Base-by-base conservation (phyloP, 2,329 filamentous ascomycete genomes). In the Lecanosticta acicola region DNA sequence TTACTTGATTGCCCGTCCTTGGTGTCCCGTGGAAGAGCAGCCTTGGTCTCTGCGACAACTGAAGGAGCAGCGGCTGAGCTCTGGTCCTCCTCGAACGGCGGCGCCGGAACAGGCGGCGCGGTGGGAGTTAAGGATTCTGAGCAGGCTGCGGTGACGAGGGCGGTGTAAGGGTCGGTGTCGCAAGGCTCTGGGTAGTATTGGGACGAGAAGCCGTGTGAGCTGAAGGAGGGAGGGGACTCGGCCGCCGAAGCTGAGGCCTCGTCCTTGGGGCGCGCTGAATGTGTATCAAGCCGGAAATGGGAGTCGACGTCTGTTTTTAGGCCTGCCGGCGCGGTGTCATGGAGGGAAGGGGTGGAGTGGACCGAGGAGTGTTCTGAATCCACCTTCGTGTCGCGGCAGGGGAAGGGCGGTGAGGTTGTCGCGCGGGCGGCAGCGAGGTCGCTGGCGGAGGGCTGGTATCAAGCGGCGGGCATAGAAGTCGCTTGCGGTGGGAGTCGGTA, bases 1-100 rank as follows among this genome's bases (percentile, higher is more conserved):
- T 93, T 93, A 59, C 80, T 81, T 48, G 82, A 82, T 32, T 82
- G 79, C 59, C 84, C 78, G 61, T 80, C 79, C 70, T 95, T 94
- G 56, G 78, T 84, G 68, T 94, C 89, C 58, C 73, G 76, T n/a
- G 87, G 84, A 62, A 94, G 81, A 41, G 83, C 86, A 60, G 84
- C 82, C 71, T 95, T 94, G 62, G 87, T 91, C 65, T 94, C 87
- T 55, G 81, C 80, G 59, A 78, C 71, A 56, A 76, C 71, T 26
- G 74, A 72, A 46, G 74, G 73, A 45, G 74, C 73, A 48, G 71
- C 68, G 57, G 75, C 73, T 53, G 49, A 49, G 8, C 50, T 45
- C 35, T 54, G 50, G 11, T 56, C 50, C 46, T 63, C 60, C 46
- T 73, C 69, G 48, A 73, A 70, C 43, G 72, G 71, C 41, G 76